Base-by-base conservation (phyloP, 352 stramenopile genomes). In the Phytophthora tentaculata region DNA sequence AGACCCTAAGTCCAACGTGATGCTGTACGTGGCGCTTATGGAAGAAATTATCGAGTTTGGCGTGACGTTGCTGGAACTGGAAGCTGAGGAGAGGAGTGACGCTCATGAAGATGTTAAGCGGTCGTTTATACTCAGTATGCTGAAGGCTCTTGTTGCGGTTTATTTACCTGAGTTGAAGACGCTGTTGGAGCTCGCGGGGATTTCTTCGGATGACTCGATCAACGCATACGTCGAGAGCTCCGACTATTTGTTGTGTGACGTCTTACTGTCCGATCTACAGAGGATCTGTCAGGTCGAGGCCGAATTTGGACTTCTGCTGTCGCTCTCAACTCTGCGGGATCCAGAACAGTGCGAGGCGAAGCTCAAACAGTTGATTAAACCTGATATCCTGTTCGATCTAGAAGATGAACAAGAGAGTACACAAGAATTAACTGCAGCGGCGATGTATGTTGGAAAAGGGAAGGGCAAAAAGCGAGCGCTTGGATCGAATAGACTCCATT, bases 241-340 rank as follows among this genome's bases (percentile, higher is more conserved):
- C 19, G 60, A 67, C 10, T 86, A 72, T 64, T 41, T 76, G 59
- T 2, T 80, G 49, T 76, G n/a, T 22, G 51, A 81, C 35, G 19
- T 20, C 43, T 29, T 87, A 16, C 39, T 84, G 6, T 29, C n/a
- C 14, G 79, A 88, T 69, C 57, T 93, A 7, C 73, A 79, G 35
- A 77, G 76, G 53, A 52, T 89, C 14, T 56, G 74, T 29, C 77
- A 73, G 26, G 67, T 93, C 48, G 74, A 83, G 24, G 24, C 54
- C 5, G 76, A 90, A n/a, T 86, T 81, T 47, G 67, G 71, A n/a
- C 41, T 88, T 14, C n/a, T 91, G 13, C 67, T 93, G 7, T 91
- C 85, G 0, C 17, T 93, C 10, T 69, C 65, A 26, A 79, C 71
- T 19, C 20, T 93, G 3, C 79, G 79, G 16, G 71, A 91, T 59